phyloP scores from a whole-genome alignment of 192 early-diverging fungal genomes.

The Podochytrium sp. region DNA sequence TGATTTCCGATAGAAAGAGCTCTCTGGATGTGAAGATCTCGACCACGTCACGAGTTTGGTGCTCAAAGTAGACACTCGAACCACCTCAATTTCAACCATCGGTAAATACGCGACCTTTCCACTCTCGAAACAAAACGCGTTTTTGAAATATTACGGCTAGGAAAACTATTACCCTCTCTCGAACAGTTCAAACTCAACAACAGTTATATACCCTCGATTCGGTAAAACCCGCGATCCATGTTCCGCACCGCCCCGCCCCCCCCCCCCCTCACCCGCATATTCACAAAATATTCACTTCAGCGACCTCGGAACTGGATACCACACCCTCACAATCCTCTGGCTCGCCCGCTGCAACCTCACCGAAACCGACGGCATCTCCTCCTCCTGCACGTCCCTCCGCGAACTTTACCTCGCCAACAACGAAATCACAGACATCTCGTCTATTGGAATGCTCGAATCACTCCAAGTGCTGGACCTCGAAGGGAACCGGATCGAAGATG shows the following conservation, averaged over 20 bases:
- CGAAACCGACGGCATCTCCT: slow-evolving; percentile 48
- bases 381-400: slow-evolving; percentile 16
- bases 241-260: too few species aligned
- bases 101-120: too few species aligned
- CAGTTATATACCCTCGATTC: slow-evolving; percentile 45
- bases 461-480: slow-evolving; percentile 52
- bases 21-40: slow-evolving; percentile 35
- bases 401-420: slow-evolving; percentile 56
- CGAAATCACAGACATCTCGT: slow-evolving; percentile 41
- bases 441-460: slow-evolving; percentile 44
- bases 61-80: slow-evolving; percentile 45
- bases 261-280: too few species aligned
- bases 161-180: slow-evolving; percentile 35
- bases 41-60: slow-evolving; percentile 37
- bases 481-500: slow-evolving; percentile 43
- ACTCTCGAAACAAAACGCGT: neutral
- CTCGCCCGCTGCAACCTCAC: slow-evolving; percentile 46
- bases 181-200: slow-evolving; percentile 51
- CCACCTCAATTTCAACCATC: slow-evolving; percentile 36
- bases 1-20: slow-evolving; percentile 26
- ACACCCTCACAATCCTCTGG: slow-evolving; percentile 46
- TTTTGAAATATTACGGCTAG: slow-evolving; percentile 11
- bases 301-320: slow-evolving; percentile 52
- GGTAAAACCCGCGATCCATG: slow-evolving; percentile 26
- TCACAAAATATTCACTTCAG: slow-evolving; percentile 11